Evolutionary conservation across 345 rosid species (phyloP).

Genomic region (Clarkia xantiana): DNA sequence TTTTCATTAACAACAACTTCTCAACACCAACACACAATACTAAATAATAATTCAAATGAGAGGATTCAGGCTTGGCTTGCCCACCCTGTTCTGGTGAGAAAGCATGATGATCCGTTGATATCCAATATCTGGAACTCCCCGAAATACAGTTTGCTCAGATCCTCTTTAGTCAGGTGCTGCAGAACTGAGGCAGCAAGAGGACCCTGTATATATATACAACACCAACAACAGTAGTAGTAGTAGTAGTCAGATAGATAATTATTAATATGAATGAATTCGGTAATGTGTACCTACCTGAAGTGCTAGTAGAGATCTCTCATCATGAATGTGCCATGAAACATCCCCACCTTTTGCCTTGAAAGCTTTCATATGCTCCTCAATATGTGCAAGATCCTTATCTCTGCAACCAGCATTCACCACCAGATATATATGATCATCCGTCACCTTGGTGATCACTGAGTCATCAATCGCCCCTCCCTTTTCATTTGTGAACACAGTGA

Average conservation of each 20-base stretch:
- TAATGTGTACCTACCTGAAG: conserved; percentile 47
- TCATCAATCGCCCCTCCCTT: conserved; percentile 96
- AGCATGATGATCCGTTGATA: conserved; percentile 72
- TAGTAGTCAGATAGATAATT: not conserved
- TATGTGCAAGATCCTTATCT: conserved; percentile 96
- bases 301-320: conserved; percentile 97
- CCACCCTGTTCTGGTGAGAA: conserved; percentile 98
- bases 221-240: too few species aligned
- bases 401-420: conserved; percentile 99
- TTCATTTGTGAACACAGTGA: conserved; percentile 86
- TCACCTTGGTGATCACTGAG: conserved; percentile 85
- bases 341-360: conserved; percentile 86
- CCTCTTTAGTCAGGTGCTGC: conserved; percentile 78
- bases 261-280: not conserved
- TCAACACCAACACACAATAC: not conserved
- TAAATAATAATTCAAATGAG: not conserved
- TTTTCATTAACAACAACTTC: not conserved
- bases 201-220: conserved; percentile 33
- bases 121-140: conserved; percentile 74
- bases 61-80: conserved; percentile 41
- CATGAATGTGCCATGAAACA: conserved; percentile 93
- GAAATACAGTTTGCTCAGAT: conserved; percentile 83
- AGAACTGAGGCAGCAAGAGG: conserved; percentile 90
- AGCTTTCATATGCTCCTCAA: conserved; percentile 89
- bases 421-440: conserved; percentile 63